Percentiles rank a stretch among this genome's conserved stretches.
Conservation (phyloP, 2,329 filamentous ascomycete species). For the Xylaria sp. region DNA sequence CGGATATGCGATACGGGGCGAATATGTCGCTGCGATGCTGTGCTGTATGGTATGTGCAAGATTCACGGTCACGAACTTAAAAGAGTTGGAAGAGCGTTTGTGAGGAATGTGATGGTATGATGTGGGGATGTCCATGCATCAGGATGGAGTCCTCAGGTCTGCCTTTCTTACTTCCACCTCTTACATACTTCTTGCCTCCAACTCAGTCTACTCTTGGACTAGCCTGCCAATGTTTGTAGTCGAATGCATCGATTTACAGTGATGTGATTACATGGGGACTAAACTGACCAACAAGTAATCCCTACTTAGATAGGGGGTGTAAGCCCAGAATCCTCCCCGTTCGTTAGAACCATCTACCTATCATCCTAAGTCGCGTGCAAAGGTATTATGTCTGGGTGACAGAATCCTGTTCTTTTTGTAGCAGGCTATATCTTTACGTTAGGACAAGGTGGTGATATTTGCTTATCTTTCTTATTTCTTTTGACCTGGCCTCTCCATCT, state of each 20-base stretch:
- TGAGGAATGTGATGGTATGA: background rate
- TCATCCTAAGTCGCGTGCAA: background rate
- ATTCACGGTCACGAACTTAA: background rate
- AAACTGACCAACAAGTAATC: background rate
- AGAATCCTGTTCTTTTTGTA: background rate
- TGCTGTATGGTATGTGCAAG: background rate
- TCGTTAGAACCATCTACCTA: background rate
- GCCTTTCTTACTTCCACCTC: background rate
- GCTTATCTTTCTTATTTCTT: background rate
- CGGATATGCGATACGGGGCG: background rate
- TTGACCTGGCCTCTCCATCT: background rate
- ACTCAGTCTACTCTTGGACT: no score
- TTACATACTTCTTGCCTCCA: background rate
- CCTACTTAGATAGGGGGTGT: background rate
- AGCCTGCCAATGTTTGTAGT: background rate
- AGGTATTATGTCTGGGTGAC: background rate
- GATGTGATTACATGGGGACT: background rate
- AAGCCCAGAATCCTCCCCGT: background rate
- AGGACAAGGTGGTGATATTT: background rate
- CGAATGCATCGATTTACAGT: background rate
- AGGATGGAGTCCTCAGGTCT: background rate
- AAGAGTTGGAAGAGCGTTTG: background rate
- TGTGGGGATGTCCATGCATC: background rate
- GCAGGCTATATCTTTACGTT: background rate
- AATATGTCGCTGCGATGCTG: background rate